phyloP scores from a whole-genome alignment of 139 green algal genomes.

The Haematococcus lacustris region DNA sequence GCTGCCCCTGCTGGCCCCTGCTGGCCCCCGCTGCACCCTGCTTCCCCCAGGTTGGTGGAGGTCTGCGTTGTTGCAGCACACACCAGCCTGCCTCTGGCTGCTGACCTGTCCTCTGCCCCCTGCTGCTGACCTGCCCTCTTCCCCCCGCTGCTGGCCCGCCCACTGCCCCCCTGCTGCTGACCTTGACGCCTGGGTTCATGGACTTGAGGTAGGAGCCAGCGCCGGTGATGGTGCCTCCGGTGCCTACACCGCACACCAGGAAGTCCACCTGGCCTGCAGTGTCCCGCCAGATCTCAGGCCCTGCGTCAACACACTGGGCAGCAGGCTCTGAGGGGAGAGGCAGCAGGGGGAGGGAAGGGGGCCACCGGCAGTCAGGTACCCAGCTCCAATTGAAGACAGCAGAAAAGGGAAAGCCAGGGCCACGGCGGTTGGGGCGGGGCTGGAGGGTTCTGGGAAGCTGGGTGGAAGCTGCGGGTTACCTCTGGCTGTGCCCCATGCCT shows the following conservation, averaged over 20 bases:
- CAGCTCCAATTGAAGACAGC: too few species aligned
- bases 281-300: constrained; percentile 67
- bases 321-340: background rate
- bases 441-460: too few species aligned
- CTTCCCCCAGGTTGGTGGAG: constrained; percentile 30
- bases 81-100: background rate
- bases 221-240: constrained; percentile 88
- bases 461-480: too few species aligned
- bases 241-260: constrained; percentile 77
- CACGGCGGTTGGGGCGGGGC: too few species aligned
- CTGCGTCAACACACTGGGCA: constrained; percentile 4
- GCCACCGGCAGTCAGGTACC: background rate
- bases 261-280: constrained; percentile 38
- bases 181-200: constrained; percentile 52
- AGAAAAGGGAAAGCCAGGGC: background rate
- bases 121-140: background rate
- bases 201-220: constrained; percentile 67
- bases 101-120: too few species aligned
- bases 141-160: background rate
- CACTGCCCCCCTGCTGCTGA: background rate
- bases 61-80: background rate
- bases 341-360: background rate
- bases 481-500: too few species aligned
- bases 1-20: background rate
- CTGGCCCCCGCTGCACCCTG: constrained; percentile 36